phyloP scores from a whole-genome alignment of 805 yeast genomes.

The Metschnikowia bowlesiae region DNA sequence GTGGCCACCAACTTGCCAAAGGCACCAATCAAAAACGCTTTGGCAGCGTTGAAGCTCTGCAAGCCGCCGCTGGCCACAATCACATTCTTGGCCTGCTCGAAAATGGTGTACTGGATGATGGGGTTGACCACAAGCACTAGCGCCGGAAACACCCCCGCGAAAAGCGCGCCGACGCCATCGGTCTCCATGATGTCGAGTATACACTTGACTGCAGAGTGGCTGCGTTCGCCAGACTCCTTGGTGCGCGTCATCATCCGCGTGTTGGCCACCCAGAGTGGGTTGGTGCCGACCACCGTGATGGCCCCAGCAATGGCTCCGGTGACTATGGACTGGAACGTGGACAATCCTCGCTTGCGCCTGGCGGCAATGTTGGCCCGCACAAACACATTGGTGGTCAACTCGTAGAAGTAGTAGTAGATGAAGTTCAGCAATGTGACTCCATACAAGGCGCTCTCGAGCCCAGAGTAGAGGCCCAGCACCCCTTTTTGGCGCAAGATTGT shows the following conservation, averaged over 20 bases:
- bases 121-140: slow-evolving; percentile 83
- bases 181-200: slow-evolving; percentile 57
- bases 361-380: slow-evolving; percentile 29
- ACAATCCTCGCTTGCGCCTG: slow-evolving; percentile 36
- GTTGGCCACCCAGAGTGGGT: slow-evolving; percentile 94
- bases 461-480: slow-evolving; percentile 67
- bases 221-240: slow-evolving; percentile 22
- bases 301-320: slow-evolving; percentile 88
- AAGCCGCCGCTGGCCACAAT: slow-evolving; percentile 52
- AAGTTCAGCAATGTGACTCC: slow-evolving; percentile 87
- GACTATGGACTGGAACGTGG: slow-evolving; percentile 62
- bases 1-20: slow-evolving; percentile 89
- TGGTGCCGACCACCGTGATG: slow-evolving; percentile 73
- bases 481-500: slow-evolving; percentile 57
- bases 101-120: slow-evolving; percentile 85
- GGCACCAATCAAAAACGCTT: slow-evolving; percentile 86
- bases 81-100: slow-evolving; percentile 75
- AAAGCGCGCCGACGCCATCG: slow-evolving; percentile 70
- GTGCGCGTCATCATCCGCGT: slow-evolving; percentile 73
- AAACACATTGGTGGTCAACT: slow-evolving; percentile 52
- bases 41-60: slow-evolving; percentile 54
- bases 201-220: slow-evolving; percentile 48
- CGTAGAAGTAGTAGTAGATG: slow-evolving; percentile 88
- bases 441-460: slow-evolving; percentile 79
- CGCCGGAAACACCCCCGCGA: slow-evolving; percentile 87